Conservation (phyloP, 129 eudicot genomes). For the Pittosporum tobira region DNA sequence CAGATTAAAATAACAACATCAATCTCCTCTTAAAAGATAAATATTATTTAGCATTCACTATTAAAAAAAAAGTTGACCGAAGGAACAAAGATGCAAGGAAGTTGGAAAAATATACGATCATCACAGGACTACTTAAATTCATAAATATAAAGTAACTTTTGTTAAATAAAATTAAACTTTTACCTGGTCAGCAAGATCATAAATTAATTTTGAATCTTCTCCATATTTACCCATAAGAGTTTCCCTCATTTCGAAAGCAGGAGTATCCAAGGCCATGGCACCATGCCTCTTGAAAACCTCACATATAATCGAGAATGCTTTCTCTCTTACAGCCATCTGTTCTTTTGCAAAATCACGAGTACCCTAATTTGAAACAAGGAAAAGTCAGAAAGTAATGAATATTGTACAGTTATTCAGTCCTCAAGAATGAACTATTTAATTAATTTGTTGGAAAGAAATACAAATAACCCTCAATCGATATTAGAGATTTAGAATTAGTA, state of each 20-base stretch:
- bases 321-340: conserved; percentile 89
- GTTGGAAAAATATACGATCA: no score
- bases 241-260: conserved; percentile 86
- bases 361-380: conserved; percentile 42
- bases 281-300: conserved; percentile 83
- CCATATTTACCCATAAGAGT: conserved; percentile 94
- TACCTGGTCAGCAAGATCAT: conserved; percentile 97
- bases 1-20: neutral
- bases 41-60: no score
- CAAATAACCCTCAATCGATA: no score
- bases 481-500: no score
- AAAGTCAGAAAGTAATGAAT: neutral
- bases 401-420: neutral
- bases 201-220: conserved; percentile 89
- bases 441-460: no score
- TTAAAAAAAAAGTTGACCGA: no score
- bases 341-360: conserved; percentile 95
- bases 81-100: no score
- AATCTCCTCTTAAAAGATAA: neutral
- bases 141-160: no score
- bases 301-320: conserved; percentile 54
- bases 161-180: neutral
- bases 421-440: neutral
- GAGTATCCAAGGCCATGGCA: conserved; percentile 91
- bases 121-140: no score